Evolutionary conservation across 1,284 basidiomycete genomes (phyloP), one percentile per base, ranked within the genome.

Genomic region (Schizopora paradoxa): DNA sequence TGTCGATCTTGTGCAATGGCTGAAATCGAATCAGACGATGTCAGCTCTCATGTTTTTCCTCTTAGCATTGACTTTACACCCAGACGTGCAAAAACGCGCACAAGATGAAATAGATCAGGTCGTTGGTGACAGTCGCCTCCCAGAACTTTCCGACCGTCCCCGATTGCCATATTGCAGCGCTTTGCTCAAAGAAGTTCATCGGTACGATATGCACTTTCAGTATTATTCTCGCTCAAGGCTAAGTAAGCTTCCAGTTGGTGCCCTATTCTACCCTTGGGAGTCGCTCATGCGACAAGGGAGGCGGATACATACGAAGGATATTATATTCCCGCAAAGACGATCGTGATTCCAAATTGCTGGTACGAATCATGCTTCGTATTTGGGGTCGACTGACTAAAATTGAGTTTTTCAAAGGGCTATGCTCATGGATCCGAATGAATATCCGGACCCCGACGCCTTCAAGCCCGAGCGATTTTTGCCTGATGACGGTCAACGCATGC

Each of bases 21-120:
- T n/a, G n/a, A n/a, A n/a, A n/a, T n/a, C 61, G 7, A 62, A 8
- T 54, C 59, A 18, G 67, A 69, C 52, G 61, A 63, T 66, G 11
- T 64, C 64, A 8, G 47, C 49, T 11, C 40, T 55, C 3, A 35
- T 41, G 25, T 40, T 48, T 4, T 54, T 57, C 39, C 41, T 53
- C 36, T 49, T 50, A n/a, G 44, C 52, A 6, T 53, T 58, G 52
- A 14, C 51, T 7, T 45, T 53, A 36, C 58, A 53, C 36, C 54
- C 51, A 8, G 52, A 56, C 13, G 45, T 51, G 5, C 56, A 56
- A 27, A 34, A 29, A 5, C 49, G 46, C 14, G 53, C 56, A 18
- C 61, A 62, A 29, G 25, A 46, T 6, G 62, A 65, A 43, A 46
- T 64, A 21, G 60, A 64, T 40, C 14, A 18, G 4, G 51, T 64